A percentile compares a stretch with the other conserved stretches of the same genome.
Evolutionary conservation across 352 stramenopile species (phyloP).

Genomic region (Phytophthora pistaciae): DNA sequence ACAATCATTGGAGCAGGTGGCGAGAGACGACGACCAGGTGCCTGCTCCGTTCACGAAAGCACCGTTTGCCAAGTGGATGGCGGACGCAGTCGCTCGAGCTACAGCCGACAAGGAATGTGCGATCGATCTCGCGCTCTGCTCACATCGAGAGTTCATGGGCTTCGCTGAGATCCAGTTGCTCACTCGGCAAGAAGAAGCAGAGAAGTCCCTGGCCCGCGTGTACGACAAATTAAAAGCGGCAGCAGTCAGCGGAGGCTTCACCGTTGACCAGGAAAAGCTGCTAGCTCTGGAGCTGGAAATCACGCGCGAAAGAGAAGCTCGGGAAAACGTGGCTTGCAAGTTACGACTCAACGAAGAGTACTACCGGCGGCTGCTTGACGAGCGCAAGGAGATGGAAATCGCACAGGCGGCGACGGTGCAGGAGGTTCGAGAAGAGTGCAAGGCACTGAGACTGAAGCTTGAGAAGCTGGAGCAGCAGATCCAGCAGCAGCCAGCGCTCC

Average conservation of each 20-base stretch:
- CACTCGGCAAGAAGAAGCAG: conserved; percentile 32
- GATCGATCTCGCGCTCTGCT: conserved; percentile 65
- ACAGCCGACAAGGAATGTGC: conserved; percentile 49
- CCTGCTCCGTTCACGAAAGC: conserved; percentile 18
- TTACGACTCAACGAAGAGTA: conserved; percentile 56
- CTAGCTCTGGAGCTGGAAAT: conserved; percentile 61
- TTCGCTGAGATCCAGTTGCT: conserved; percentile 49
- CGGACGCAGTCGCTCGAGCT: conserved; percentile 26
- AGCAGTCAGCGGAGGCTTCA: conserved; percentile 43
- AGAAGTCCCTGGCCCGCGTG: conserved; percentile 36
- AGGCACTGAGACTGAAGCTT: conserved; percentile 44
- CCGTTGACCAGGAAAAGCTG: conserved; percentile 36
- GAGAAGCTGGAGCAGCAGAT: conserved; percentile 48
- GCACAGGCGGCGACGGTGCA: conserved; percentile 45
- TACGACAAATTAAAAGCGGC: conserved; percentile 38
- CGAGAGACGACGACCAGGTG: conserved; percentile 27
- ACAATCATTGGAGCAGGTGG: conserved; percentile 62
- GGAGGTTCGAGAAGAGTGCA: conserved; percentile 48
- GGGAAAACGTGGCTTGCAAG: conserved; percentile 46
- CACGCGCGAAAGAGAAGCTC: conserved; percentile 34
- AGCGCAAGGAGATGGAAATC: conserved; percentile 64
- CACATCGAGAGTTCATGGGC: conserved; percentile 69
- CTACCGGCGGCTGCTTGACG: conserved; percentile 49
- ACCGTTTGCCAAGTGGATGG: conserved; percentile 31
- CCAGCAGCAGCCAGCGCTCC: conserved; percentile 14